phyloP scores from a whole-genome alignment of 139 green algal species.

The Closterium sp. region DNA sequence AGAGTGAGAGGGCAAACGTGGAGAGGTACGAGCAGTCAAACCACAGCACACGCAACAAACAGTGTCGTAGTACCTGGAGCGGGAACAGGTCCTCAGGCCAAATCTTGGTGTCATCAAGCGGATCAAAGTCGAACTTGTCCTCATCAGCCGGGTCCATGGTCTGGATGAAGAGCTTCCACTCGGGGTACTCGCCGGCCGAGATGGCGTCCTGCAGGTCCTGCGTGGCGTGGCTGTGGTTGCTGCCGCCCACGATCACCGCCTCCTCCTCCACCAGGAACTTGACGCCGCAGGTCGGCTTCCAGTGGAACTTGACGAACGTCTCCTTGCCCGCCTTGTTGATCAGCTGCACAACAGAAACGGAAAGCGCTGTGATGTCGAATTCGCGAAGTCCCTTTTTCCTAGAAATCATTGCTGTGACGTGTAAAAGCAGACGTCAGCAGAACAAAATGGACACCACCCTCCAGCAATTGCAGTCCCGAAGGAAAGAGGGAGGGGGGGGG shows the following conservation, averaged over 20 bases:
- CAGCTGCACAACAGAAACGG: slow-evolving; percentile 58
- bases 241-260: slow-evolving; percentile 80
- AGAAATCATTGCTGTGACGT: too few species aligned
- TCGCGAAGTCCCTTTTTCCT: too few species aligned
- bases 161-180: slow-evolving; percentile 92
- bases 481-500: too few species aligned
- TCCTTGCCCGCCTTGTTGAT: slow-evolving; percentile 76
- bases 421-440: too few species aligned
- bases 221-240: slow-evolving; percentile 93
- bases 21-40: background rate
- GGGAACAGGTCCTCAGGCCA: slow-evolving; percentile 82
- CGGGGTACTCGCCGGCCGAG: slow-evolving; percentile 83
- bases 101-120: slow-evolving; percentile 81
- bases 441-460: too few species aligned
- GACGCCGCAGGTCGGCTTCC: slow-evolving; percentile 79
- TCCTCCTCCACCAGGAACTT: slow-evolving; percentile 89
- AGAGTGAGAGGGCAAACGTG: background rate
- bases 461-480: too few species aligned
- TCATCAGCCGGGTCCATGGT: slow-evolving; percentile 83
- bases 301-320: slow-evolving; percentile 97
- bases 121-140: slow-evolving; percentile 80
- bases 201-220: slow-evolving; percentile 94
- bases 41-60: too few species aligned
- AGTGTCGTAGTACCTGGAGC: slow-evolving; percentile 61
- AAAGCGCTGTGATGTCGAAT: too few species aligned